Base-by-base conservation (phyloP, 2,329 filamentous ascomycete genomes). In the Fusarium tupiense region DNA sequence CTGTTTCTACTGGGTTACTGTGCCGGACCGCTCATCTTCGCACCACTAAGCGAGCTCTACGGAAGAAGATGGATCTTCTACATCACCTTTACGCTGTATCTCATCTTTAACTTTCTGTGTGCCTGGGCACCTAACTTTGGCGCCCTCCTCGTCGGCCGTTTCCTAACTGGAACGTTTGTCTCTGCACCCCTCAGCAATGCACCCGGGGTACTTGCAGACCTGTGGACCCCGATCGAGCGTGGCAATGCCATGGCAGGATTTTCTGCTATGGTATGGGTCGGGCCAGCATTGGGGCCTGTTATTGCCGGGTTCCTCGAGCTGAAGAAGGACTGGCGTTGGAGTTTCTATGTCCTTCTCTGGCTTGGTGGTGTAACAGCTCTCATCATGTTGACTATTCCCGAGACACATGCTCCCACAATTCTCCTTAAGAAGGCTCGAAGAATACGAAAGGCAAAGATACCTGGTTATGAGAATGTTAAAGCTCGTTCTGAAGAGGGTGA, bases 191-290 rank as follows among this genome's bases (percentile, higher is more conserved):
- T 95, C 90, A 94, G 93, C 0, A 86, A 95, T 2, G 92, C 94
- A 10, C 93, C 93, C 52, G 94, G 93, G 16, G 95, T 92, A 3
- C 83, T 96, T 9, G 92, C 93, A 16, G 93, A 96, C 83, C 83
- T 95, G 20, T 96, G 93, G 92, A 89, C 83, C 56, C 93, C 91
- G 43, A 92, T 95, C 79, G 93, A 96, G 81, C 88, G 93, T 47
- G 94, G 93, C 74, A 91, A 95, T 5, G 92, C 93, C 11, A 95
- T 96, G 92, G 93, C 93, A 8, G 91, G 92, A 16, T 96, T 95
- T 82, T 91, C 88, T 24, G 92, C 93, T 3, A 93, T 93, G 5
- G 93, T 93, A 0, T 95, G 95, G 82, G 79, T 93, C 71, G 92
- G 91, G 60, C 92, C 92, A 12, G 86, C 96, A 3, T 52, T 76